Evolutionary conservation across 805 yeast genomes (phyloP).

Genomic region (Geotrichum ghanense): DNA sequence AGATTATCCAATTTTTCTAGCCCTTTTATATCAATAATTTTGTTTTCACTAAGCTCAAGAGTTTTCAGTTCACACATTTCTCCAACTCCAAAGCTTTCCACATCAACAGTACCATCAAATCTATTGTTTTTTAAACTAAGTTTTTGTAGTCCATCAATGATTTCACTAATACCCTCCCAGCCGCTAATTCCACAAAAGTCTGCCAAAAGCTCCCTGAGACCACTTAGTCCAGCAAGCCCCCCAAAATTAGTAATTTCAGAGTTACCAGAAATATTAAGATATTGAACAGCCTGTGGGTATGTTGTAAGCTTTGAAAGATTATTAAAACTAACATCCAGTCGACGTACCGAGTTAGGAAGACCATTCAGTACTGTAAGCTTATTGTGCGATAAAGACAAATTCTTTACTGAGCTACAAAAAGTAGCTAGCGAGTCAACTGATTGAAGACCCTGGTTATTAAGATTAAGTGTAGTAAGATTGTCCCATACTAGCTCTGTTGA

Average conservation of each 20-base stretch:
- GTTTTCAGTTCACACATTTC: slow-evolving; percentile 25
- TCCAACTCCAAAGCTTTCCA: slow-evolving; percentile 27
- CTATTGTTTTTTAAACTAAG: slow-evolving; percentile 15
- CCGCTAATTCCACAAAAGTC: slow-evolving; percentile 15
- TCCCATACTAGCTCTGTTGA: neutral
- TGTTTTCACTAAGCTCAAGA: neutral
- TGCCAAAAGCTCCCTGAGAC: slow-evolving; percentile 19
- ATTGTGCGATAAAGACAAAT: slow-evolving; percentile 32
- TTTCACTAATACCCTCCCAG: slow-evolving; percentile 13
- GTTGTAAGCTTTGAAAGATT: slow-evolving; percentile 28
- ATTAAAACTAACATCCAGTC: slow-evolving; percentile 30
- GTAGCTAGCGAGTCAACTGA: slow-evolving; percentile 31
- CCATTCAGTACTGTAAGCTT: slow-evolving; percentile 34
- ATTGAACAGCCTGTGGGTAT: slow-evolving; percentile 26
- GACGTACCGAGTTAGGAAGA: slow-evolving; percentile 29
- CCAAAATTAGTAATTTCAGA: slow-evolving; percentile 29
- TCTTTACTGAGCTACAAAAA: slow-evolving; percentile 31
- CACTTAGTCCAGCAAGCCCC: slow-evolving; percentile 32
- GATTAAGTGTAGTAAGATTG: neutral
- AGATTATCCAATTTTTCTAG: slow-evolving; percentile 17
- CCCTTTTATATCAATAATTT: neutral
- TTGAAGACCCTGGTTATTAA: slow-evolving; percentile 20
- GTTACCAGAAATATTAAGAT: slow-evolving; percentile 32
- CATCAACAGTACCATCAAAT: slow-evolving; percentile 18
- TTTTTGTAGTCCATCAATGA: slow-evolving; percentile 18